Percentiles rank a stretch among this genome's conserved stretches.
phyloP scores from a whole-genome alignment of 495 filamentous ascomycete species.

The Cryomyces antarcticus region DNA sequence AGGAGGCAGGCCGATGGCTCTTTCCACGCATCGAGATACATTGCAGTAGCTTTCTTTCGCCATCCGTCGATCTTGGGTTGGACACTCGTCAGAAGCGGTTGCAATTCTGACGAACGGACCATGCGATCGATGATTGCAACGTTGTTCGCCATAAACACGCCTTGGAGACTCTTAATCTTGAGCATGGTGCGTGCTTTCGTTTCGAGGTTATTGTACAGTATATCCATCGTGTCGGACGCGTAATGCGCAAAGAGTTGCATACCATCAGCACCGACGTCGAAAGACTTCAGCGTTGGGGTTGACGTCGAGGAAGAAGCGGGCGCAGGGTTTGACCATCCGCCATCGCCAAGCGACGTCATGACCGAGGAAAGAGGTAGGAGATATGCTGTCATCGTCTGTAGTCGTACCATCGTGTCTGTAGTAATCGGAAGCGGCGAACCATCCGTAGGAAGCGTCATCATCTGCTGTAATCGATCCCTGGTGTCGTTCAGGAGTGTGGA shows the following conservation, averaged over 20 bases:
- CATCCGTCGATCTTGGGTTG: constrained; percentile 47
- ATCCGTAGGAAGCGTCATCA: constrained; percentile 54
- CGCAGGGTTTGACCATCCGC: constrained; percentile 53
- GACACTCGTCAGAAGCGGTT: constrained; percentile 41
- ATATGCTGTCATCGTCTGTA: constrained; percentile 75
- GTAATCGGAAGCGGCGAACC: constrained; percentile 62
- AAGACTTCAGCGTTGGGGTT: constrained; percentile 48
- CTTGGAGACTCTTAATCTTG: constrained; percentile 56
- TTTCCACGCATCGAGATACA: constrained; percentile 77
- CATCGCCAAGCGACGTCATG: constrained; percentile 77
- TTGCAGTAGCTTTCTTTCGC: constrained; percentile 63
- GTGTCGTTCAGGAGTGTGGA: constrained; percentile 74
- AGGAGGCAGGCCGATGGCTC: constrained; percentile 70
- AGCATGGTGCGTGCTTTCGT: constrained; percentile 49
- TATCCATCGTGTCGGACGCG: constrained; percentile 65
- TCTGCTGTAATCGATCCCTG: constrained; percentile 38
- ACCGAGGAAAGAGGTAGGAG: constrained; percentile 73
- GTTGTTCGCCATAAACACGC: constrained; percentile 84
- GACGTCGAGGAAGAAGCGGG: constrained; percentile 31
- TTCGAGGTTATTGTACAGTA: constrained; percentile 59
- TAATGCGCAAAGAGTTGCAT: constrained; percentile 76
- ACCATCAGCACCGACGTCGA: constrained; percentile 82
- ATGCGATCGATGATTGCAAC: constrained; percentile 68
- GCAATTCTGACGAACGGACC: constrained; percentile 64
- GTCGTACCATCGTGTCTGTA: constrained; percentile 64